Evolutionary conservation across 768 basidiomycete species (phyloP), one percentile per base, ranked within the genome.

Genomic region (Coprinellus aureogranulatus): DNA sequence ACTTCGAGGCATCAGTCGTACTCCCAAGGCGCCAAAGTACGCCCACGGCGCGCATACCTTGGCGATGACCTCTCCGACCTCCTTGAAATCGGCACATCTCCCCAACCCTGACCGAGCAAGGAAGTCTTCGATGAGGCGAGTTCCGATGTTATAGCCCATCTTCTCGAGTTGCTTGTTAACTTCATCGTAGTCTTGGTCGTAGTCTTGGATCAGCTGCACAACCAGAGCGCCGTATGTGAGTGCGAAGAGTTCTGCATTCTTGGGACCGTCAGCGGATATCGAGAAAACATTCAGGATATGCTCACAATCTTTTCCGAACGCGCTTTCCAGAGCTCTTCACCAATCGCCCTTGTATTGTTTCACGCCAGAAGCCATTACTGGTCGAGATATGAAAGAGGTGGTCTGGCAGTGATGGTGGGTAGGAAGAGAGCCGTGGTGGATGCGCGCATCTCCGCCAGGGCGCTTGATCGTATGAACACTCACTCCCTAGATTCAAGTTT

Each of bases 131-230:
- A 99, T 97, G 54, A 99, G 75, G 39, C 97, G 81, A 23, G 88
- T 96, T 26, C 97, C 97, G 58, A 99, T 98, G 69, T 95, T 97
- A 73, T 97, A 98, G 3, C 97, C 97, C 96, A 98, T 98, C 77
- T 94, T 96, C 66, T 99, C 96, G 2, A 99, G 87, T 70, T 99
- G 95, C 71, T 92, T 95, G 72, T 93, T 93, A 60, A 93, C 91
- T 70, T 96, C 93, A 14, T 81, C 82, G 68, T 97, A 98, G 77
- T 99, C 95, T 68, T 99, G 34, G 14, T 34, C 97, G 67, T 98
- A 98, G 72, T 99, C 97, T 68, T 98, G 97, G 61, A 98, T 94
- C 60, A 99, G 83, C 75, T 99, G 97, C 31, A 98, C 94, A 48
- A 99, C 97, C 51, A 98, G 85, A 23, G 95, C 95, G 52, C 97